Evolutionary conservation across 257 asterid species (phyloP).

Genomic region (Plantago elongata): DNA sequence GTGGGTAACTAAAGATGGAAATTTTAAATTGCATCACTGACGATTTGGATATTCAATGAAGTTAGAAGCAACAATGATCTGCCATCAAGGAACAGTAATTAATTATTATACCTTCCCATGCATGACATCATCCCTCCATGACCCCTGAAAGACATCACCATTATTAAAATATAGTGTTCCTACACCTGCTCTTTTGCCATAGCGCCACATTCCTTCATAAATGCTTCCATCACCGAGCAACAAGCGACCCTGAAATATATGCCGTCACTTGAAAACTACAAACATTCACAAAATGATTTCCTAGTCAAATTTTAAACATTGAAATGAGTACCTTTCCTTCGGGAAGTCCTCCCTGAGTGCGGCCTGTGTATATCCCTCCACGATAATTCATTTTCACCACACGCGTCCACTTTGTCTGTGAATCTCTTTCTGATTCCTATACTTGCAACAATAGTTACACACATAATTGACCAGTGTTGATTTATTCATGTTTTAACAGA

Average conservation of each 20-base stretch:
- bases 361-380: conserved; percentile 88
- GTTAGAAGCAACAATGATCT: conserved; percentile 2
- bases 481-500: background rate
- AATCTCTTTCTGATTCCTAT: conserved; percentile 92
- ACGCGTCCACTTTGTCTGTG: conserved; percentile 82
- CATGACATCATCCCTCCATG: conserved; percentile 98
- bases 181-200: conserved; percentile 84
- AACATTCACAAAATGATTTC: conserved; percentile 14
- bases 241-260: conserved; percentile 66
- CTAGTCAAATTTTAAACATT: conserved; percentile 19
- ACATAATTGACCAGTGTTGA: conserved; percentile 3
- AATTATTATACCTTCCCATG: conserved; percentile 75
- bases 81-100: conserved; percentile 7
- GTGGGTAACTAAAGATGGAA: conserved; percentile 3
- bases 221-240: conserved; percentile 80
- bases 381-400: conserved; percentile 76
- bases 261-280: conserved; percentile 6
- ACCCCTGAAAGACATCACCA: conserved; percentile 89
- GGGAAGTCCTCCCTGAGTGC: conserved; percentile 94
- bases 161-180: conserved; percentile 85
- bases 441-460: conserved; percentile 18
- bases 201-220: conserved; percentile 95
- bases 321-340: conserved; percentile 83
- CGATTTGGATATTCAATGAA: conserved; percentile 1
- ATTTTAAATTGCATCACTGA: background rate